A percentile compares a stretch with the other conserved stretches of the same genome.
Conservation (phyloP, 306 rosid genomes). For the Casuarina equisetifolia region DNA sequence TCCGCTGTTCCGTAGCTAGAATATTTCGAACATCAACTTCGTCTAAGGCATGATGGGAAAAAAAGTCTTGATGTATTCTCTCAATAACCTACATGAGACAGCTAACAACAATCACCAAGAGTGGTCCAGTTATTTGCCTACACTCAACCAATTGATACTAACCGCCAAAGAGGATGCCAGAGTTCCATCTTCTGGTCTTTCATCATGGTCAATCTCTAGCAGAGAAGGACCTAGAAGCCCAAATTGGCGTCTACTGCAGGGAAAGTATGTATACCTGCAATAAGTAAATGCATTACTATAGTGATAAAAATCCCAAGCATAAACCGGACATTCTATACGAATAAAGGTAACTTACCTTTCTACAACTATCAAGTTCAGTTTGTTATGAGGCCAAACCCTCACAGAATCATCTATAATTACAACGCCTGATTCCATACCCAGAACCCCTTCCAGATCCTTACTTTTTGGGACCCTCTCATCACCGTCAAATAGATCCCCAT, state of each 20-base stretch:
- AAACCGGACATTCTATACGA: constrained; percentile 8
- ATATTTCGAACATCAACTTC: constrained; percentile 95
- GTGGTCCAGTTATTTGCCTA: constrained; percentile 15
- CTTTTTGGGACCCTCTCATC: constrained; percentile 88
- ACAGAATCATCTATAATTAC: constrained; percentile 96
- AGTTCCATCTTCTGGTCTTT: constrained; percentile 92
- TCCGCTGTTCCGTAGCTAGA: constrained; percentile 79
- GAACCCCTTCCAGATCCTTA: constrained; percentile 98
- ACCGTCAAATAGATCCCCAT: constrained; percentile 68
- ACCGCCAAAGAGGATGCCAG: constrained; percentile 89
- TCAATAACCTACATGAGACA: constrained; percentile 69
- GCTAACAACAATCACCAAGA: constrained; percentile 27
- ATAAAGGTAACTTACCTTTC: constrained; percentile 63
- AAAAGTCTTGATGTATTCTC: constrained; percentile 78
- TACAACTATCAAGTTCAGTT: constrained; percentile 92
- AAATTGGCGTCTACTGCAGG: constrained; percentile 97
- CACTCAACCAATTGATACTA: constrained; percentile 3
- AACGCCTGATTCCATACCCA: constrained; percentile 98
- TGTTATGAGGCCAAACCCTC: constrained; percentile 99
- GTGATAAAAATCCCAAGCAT: constrained; percentile 5
- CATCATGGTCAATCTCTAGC: constrained; percentile 92
- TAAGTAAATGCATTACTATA: constrained; percentile 1
- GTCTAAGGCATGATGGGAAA: constrained; percentile 67
- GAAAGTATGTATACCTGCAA: constrained; percentile 89
- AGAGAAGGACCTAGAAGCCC: constrained; percentile 96